Evolutionary conservation across 306 rosid species (phyloP).

Genomic region (Trifolium repens): DNA sequence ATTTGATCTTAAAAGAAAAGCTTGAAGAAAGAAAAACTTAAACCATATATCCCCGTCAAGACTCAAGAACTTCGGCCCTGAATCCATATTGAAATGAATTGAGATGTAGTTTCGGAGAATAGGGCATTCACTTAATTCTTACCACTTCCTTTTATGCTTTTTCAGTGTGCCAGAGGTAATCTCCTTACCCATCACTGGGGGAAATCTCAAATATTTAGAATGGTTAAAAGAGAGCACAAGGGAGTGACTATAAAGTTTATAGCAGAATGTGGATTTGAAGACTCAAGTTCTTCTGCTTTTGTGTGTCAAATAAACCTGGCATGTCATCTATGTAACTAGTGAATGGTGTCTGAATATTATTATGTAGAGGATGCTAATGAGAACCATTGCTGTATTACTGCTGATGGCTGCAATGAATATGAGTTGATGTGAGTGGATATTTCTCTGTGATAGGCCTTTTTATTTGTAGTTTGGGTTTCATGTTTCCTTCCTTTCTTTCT

Average conservation of each 20-base stretch:
- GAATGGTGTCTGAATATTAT: slow-evolving; percentile 19
- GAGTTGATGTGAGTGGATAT: slow-evolving; percentile 24
- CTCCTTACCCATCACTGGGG: slow-evolving; percentile 85
- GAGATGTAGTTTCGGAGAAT: slow-evolving; percentile 1
- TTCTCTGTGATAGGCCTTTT: neutral
- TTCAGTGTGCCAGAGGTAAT: slow-evolving; percentile 95
- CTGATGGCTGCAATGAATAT: slow-evolving; percentile 17
- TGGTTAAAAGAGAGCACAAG: slow-evolving; percentile 91
- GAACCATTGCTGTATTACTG: neutral
- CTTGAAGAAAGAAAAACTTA: slow-evolving; percentile 26
- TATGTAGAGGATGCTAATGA: slow-evolving; percentile 14
- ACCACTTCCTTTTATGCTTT: slow-evolving; percentile 35
- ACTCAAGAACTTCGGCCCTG: slow-evolving; percentile 15
- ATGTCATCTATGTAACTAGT: slow-evolving; percentile 34
- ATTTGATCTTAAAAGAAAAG: slow-evolving; percentile 20
- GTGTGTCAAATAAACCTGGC: slow-evolving; percentile 38
- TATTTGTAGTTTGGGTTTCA: neutral
- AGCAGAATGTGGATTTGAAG: slow-evolving; percentile 28
- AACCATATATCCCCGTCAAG: slow-evolving; percentile 11
- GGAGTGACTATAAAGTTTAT: slow-evolving; percentile 57
- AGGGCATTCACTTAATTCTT: slow-evolving; percentile 9
- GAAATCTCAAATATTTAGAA: slow-evolving; percentile 73
- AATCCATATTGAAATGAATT: slow-evolving; percentile 26
- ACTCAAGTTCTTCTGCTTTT: slow-evolving; percentile 12
- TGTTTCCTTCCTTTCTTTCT: no score